A percentile compares a stretch with the other conserved stretches of the same genome.
Conservation (phyloP, 2,329 filamentous ascomycete genomes). For the Dothiorella sarmentorum region DNA sequence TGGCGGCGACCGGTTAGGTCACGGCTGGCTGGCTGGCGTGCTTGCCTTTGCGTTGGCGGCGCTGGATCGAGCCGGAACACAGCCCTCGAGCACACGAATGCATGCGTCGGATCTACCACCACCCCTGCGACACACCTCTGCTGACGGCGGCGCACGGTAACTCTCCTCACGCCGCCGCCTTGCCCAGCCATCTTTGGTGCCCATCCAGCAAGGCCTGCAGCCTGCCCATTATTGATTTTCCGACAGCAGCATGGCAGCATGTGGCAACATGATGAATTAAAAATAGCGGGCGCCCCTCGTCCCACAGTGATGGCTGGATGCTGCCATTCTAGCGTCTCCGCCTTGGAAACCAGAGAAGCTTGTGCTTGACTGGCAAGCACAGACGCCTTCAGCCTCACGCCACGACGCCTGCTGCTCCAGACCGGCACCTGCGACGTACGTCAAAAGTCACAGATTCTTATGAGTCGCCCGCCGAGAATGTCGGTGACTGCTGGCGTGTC, state of each 20-base stretch:
- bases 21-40: conserved; percentile 8
- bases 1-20: conserved; percentile 5
- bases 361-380: neutral
- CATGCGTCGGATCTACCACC: conserved; percentile 9
- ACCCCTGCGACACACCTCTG: conserved; percentile 9
- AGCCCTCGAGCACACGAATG: conserved; percentile 1
- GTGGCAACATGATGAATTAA: too few species aligned
- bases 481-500: conserved; percentile 10
- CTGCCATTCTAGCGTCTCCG: neutral
- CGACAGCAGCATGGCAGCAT: too few species aligned
- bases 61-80: conserved; percentile 12
- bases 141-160: conserved; percentile 4
- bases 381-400: conserved; percentile 14
- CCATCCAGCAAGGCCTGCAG: neutral
- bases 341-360: conserved; percentile 6
- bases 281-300: neutral
- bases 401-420: conserved; percentile 11
- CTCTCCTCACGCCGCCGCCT: neutral
- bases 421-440: neutral
- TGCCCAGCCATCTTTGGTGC: neutral
- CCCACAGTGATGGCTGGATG: neutral
- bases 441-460: neutral
- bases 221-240: too few species aligned
- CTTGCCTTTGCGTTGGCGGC: conserved; percentile 1
- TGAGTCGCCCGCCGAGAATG: neutral